These are phyloP conservation scores for Ascochyta clinopodiicola DNA, from an alignment of 2,329 filamentous ascomycete genomes.

Conservation along the genomic window DNA sequence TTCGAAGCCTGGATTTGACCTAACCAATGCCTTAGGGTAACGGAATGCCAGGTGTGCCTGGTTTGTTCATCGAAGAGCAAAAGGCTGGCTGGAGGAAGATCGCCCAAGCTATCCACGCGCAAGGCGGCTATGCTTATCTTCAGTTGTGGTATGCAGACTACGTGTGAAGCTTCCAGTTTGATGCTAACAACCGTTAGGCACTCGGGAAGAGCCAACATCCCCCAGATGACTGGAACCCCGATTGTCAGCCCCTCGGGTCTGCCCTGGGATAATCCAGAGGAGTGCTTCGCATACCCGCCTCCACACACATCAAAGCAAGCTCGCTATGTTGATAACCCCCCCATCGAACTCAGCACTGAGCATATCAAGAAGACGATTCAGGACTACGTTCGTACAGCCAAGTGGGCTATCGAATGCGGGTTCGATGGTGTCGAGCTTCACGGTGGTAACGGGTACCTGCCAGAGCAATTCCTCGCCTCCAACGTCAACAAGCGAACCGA, in stretches of 20 bases:
- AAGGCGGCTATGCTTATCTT: conserved; percentile 54
- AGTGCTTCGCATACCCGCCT: conserved; percentile 42
- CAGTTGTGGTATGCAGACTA: conserved; percentile 43
- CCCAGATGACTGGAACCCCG: conserved; percentile 47
- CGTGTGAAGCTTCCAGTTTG: too few relatives aligned
- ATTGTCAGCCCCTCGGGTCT: conserved; percentile 52
- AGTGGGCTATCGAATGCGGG: conserved; percentile 62
- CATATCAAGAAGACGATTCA: conserved; percentile 54
- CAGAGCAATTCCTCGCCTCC: conserved; percentile 59
- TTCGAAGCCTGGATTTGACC: too few relatives aligned
- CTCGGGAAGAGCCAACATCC: conserved; percentile 54
- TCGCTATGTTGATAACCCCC: conserved; percentile 38
- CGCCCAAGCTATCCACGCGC: conserved; percentile 56
- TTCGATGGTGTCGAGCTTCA: conserved; percentile 63
- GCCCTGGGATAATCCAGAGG: conserved; percentile 55
- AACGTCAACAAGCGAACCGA: conserved; percentile 58
- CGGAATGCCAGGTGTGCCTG: conserved; percentile 36
- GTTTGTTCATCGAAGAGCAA: conserved; percentile 45
- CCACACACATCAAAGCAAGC: conserved; percentile 36
- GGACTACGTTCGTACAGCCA: conserved; percentile 55
- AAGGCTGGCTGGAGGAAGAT: conserved; percentile 57
- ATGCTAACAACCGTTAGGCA: conserved; percentile 31
- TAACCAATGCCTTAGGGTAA: conserved; percentile 30
- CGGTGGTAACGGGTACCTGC: conserved; percentile 58
- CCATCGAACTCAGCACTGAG: conserved; percentile 49